Base-by-base conservation (phyloP, 371 early-diverging fungal genomes). In the Parasitella parasitica region DNA sequence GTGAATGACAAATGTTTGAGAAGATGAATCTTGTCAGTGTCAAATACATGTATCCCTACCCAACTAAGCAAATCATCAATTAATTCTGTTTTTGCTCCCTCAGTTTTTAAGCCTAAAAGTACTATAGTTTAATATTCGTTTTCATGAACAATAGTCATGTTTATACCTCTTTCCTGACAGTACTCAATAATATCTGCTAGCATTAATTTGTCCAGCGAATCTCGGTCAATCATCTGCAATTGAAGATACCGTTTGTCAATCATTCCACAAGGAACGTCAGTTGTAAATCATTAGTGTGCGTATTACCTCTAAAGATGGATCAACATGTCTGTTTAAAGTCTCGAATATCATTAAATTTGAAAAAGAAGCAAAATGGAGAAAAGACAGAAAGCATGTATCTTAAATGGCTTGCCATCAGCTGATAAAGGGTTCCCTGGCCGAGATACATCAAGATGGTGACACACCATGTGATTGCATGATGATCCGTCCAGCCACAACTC, bases 181-280 rank as follows among this genome's bases (percentile, higher is more conserved):
- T 86, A 77, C 38, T 87, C 86, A 37, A 91, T 86, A 27, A 91
- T 69, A 65, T 91, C 90, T 2, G 89, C 91, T 56, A 85, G 77
- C 59, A 85, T 75, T 63, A 86, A 78, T 41, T 80, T 77, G 63
- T 81, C 76, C 1, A 91, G 75, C 3, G 69, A 62, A n/a, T 64
- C 67, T 16, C 64, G 66, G 35, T 69, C 64, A 15, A 77, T 39
- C 30, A 61, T 55, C 74, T 72, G 28, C 12, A 22, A 32, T 20
- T 9, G 20, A 57, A 28, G 39, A 15, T 6, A 13, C 6, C n/a
- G n/a, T n/a, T n/a, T n/a, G n/a, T n/a, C n/a, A n/a, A n/a, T n/a
- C n/a, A n/a, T n/a, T n/a, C n/a, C n/a, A n/a, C n/a, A n/a, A n/a
- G n/a, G n/a, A n/a, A n/a, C n/a, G n/a, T n/a, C n/a, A n/a, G n/a